Base-by-base conservation (phyloP, 306 rosid genomes). In the Glycine soja region DNA sequence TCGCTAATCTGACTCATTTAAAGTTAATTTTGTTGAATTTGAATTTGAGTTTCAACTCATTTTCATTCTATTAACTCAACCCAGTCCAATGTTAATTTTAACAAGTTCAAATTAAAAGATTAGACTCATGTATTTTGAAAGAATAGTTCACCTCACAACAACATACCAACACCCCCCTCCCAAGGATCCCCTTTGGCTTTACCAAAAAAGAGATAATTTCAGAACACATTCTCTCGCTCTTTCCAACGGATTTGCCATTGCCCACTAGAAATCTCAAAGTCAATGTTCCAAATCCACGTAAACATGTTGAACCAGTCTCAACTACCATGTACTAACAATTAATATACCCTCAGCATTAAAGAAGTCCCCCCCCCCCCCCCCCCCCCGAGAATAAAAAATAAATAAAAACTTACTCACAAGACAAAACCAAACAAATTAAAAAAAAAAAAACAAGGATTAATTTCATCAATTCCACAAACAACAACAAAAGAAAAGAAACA, bases 271-370 rank as follows among this genome's bases (percentile, higher is more conserved):
- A n/a, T 48, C 70, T 18, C 74, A 73, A 77, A 78, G 82, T 53
- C 73, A 81, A 68, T 36, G 69, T 45, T 42, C 40, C 15, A 72
- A 72, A 9, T 45, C 68, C 61, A 54, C 77, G 43, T 30, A 71
- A 63, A 66, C 78, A 66, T 68, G 47, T 8, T 57, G 50, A 53
- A 58, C 46, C 32, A 24, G 57, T 73, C 63, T 78, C 79, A 82
- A 84, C 76, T 10, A 74, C 48, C 82, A 47, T 47, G 72, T 61
- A 47, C 36, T 8, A 56, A 58, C 82, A 45, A 45, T 64, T 45
- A 52, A 76, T 38, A 5, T 9, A 46, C 67, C 8, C 43, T 4
- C 64, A 24, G 38, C 70, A 40, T 8, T 18, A 61, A 5, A 46
- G 40, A 57, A 62, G 56, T 2, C 4, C 15, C 3, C 15, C 32